phyloP scores from a whole-genome alignment of 2,329 filamentous ascomycete genomes.

The Plectosphaerella plurivora region DNA sequence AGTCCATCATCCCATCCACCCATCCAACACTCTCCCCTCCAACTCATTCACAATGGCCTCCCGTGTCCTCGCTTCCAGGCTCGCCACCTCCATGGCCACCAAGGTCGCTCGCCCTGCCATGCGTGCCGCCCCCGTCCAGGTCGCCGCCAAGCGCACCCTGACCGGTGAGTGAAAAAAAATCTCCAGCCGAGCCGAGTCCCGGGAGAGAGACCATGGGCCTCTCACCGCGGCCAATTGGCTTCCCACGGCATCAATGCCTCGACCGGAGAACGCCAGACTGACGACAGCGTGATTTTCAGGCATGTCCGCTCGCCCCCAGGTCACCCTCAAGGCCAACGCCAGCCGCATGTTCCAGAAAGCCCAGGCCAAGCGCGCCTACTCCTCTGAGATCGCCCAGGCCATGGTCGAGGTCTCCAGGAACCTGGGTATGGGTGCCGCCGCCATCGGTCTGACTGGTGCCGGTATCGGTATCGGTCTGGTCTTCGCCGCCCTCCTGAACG shows the following conservation, averaged over 20 bases:
- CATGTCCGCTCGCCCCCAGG: conserved; percentile 64
- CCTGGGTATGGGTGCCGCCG: conserved; percentile 82
- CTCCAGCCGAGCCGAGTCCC: conserved; percentile 10
- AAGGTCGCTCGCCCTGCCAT: conserved; percentile 75
- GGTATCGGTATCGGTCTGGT: conserved; percentile 95
- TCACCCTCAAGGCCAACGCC: conserved; percentile 60
- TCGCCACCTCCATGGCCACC: conserved; percentile 71
- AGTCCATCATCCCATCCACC: conserved; percentile 15
- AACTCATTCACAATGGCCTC: conserved; percentile 70
- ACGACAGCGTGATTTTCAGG: conserved; percentile 32
- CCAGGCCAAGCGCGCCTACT: conserved; percentile 69
- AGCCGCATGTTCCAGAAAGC: conserved; percentile 59
- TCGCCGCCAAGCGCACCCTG: conserved; percentile 67
- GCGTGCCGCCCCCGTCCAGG: conserved; percentile 52
- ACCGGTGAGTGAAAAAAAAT: conserved; percentile 52
- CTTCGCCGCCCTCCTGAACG: conserved; percentile 84
- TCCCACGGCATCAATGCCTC: background rate
- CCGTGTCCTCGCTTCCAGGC: conserved; percentile 73
- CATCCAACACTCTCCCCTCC: conserved; percentile 36
- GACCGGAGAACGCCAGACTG: conserved; percentile 15
- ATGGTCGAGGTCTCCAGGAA: conserved; percentile 90
- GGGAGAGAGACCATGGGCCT: conserved; percentile 25
- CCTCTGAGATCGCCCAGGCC: conserved; percentile 81
- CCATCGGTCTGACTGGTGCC: conserved; percentile 88
- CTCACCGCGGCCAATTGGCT: conserved; percentile 11